Percentiles rank a stretch among this genome's conserved stretches.
These are phyloP conservation scores for Scopulariopsis brevicaulis DNA, from an alignment of 2,329 filamentous ascomycete species.

Conservation along the genomic window DNA sequence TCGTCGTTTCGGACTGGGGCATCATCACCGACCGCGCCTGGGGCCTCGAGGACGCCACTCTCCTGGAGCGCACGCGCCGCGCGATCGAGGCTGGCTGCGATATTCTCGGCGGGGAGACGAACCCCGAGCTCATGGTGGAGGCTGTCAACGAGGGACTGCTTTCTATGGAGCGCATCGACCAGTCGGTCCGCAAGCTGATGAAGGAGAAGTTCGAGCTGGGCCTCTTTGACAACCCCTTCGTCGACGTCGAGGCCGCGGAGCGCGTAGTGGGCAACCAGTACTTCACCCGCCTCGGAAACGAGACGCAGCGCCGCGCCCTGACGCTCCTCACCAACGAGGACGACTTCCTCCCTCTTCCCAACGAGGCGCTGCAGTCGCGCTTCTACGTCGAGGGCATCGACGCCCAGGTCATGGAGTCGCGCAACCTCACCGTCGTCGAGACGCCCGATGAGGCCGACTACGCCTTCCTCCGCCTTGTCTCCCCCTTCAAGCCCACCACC, in stretches of 20 bases:
- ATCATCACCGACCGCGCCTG: constrained; percentile 39
- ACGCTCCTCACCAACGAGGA: constrained; percentile 16
- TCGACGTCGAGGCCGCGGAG: constrained; percentile 28
- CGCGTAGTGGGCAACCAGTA: constrained; percentile 29
- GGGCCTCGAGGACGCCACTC: constrained; percentile 33
- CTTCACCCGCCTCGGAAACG: constrained; percentile 16
- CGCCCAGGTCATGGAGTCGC: constrained; percentile 8
- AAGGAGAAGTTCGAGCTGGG: constrained; percentile 38
- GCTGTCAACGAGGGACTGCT: constrained; percentile 27
- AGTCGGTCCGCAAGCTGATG: constrained; percentile 31
- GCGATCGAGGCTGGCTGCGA: constrained; percentile 39
- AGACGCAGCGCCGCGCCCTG: constrained; percentile 15
- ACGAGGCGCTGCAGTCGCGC: constrained; percentile 5
- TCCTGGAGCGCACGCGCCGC: constrained; percentile 25
- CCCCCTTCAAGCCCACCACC: constrained; percentile 20
- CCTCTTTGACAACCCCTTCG: constrained; percentile 38
- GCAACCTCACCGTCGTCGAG: constrained; percentile 19
- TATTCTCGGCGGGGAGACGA: constrained; percentile 37
- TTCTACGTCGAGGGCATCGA: constrained; percentile 9
- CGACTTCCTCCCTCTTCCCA: constrained; percentile 10
- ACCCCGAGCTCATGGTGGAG: constrained; percentile 34
- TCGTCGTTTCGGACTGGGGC: constrained; percentile 41
- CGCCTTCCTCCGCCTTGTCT: constrained; percentile 25
- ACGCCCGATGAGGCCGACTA: constrained; percentile 25
- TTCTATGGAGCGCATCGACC: constrained; percentile 29